Conservation (phyloP, 768 basidiomycete genomes). For the Phylloporus scabripes region DNA sequence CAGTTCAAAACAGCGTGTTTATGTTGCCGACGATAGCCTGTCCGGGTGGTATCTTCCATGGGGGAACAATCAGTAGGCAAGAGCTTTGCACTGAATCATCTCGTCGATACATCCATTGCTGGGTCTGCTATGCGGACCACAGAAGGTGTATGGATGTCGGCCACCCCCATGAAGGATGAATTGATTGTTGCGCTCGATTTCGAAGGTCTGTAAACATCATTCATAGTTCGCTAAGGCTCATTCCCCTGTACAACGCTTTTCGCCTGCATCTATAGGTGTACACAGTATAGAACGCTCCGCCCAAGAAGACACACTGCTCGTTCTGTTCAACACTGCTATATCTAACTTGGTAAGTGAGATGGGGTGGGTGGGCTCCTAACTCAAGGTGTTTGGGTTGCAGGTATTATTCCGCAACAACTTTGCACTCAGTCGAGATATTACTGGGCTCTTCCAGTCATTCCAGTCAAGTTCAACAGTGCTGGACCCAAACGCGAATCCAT, state of each 20-base stretch:
- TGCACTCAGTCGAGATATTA: constrained; percentile 53
- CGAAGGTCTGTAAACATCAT: constrained; percentile 39
- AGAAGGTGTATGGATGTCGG: constrained; percentile 65
- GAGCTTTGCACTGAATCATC: constrained; percentile 53
- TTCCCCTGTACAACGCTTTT: neutral
- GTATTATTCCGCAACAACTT: constrained; percentile 65
- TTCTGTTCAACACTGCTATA: constrained; percentile 60
- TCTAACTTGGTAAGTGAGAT: constrained; percentile 54
- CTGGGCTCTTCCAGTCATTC: constrained; percentile 57
- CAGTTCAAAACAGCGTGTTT: no score
- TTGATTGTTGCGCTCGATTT: constrained; percentile 59
- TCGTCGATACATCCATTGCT: constrained; percentile 60
- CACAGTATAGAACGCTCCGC: constrained; percentile 59
- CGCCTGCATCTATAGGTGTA: constrained; percentile 40
- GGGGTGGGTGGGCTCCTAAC: neutral
- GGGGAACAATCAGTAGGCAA: constrained; percentile 66
- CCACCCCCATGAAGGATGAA: constrained; percentile 50
- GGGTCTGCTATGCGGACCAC: constrained; percentile 65
- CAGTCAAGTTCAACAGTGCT: constrained; percentile 54
- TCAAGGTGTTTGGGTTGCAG: constrained; percentile 24
- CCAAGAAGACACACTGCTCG: constrained; percentile 59
- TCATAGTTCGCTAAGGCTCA: neutral
- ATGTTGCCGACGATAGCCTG: constrained; percentile 36
- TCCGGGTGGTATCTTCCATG: constrained; percentile 64
- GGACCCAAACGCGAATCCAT: constrained; percentile 54